phyloP scores from a whole-genome alignment of 306 rosid species.

The Oxytropis ochrocephala region DNA sequence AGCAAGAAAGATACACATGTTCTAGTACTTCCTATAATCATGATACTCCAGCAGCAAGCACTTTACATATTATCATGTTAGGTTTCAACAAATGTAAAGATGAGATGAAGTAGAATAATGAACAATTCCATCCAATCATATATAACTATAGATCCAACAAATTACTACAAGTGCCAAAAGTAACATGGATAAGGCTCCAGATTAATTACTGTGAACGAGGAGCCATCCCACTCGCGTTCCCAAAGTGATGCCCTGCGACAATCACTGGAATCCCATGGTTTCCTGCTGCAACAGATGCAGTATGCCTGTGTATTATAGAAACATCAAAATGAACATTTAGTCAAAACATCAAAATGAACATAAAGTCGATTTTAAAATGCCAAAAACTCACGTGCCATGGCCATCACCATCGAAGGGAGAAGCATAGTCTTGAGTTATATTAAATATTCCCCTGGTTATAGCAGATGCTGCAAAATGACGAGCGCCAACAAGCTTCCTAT shows the following conservation, averaged over 20 bases:
- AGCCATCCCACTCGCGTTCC: constrained; percentile 99
- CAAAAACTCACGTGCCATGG: constrained; percentile 93
- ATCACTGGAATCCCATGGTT: constrained; percentile 95
- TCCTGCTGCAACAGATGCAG: constrained; percentile 96
- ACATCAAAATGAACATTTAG: constrained; percentile 21
- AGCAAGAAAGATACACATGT: not conserved
- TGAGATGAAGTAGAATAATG: not conserved
- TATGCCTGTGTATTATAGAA: constrained; percentile 64
- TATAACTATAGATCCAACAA: not conserved
- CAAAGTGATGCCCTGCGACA: constrained; percentile 90
- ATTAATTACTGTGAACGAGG: constrained; percentile 90
- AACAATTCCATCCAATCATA: not conserved
- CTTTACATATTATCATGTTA: not conserved
- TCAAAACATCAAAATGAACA: constrained; percentile 6
- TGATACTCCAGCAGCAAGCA: not conserved
- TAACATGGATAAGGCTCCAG: constrained; percentile 18
- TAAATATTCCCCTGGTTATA: constrained; percentile 91
- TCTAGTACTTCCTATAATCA: not conserved
- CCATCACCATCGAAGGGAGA: constrained; percentile 98
- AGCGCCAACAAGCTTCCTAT: constrained; percentile 93
- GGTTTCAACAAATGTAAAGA: not conserved
- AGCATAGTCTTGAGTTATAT: constrained; percentile 78
- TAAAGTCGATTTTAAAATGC: not conserved
- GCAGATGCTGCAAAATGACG: constrained; percentile 99
- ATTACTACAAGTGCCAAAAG: not conserved